Evolutionary conservation across 805 yeast species (phyloP).

Genomic region (Saccharomycopsis sp.): DNA sequence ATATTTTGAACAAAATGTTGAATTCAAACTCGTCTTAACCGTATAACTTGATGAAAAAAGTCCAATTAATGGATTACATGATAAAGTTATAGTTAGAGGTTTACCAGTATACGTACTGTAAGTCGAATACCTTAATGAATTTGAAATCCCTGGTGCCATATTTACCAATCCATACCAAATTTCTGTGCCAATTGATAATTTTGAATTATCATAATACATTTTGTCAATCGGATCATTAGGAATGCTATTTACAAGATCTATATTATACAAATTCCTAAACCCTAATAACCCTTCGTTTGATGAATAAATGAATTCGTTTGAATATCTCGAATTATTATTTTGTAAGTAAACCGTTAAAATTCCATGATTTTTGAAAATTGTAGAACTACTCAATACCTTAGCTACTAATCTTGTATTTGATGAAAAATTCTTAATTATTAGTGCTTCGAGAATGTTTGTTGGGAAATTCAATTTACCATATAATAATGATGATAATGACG

Average conservation of each 20-base stretch:
- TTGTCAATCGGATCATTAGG: constrained; percentile 25
- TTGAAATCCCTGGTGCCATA: constrained; percentile 84
- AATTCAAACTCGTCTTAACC: constrained; percentile 65
- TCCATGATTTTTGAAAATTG: constrained; percentile 46
- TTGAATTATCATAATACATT: constrained; percentile 50
- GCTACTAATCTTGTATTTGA: constrained; percentile 56
- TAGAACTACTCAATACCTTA: constrained; percentile 58
- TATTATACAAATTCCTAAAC: constrained; percentile 66
- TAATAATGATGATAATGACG: constrained; percentile 31
- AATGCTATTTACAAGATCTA: constrained; percentile 29
- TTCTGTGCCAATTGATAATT: constrained; percentile 74
- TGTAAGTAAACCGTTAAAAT: constrained; percentile 66
- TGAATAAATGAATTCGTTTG: constrained; percentile 72
- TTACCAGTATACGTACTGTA: constrained; percentile 81
- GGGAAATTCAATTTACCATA: constrained; percentile 91
- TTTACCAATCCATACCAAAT: constrained; percentile 79
- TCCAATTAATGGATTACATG: constrained; percentile 86
- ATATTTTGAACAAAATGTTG: constrained; percentile 76
- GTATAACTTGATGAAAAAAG: constrained; percentile 84
- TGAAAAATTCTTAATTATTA: constrained; percentile 62
- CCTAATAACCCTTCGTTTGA: constrained; percentile 83
- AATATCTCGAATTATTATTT: constrained; percentile 51
- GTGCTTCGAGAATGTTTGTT: constrained; percentile 78
- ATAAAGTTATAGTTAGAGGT: constrained; percentile 81
- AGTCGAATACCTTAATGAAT: constrained; percentile 79